Evolutionary conservation across 306 rosid genomes (phyloP).

Genomic region (Rosa chinensis): DNA sequence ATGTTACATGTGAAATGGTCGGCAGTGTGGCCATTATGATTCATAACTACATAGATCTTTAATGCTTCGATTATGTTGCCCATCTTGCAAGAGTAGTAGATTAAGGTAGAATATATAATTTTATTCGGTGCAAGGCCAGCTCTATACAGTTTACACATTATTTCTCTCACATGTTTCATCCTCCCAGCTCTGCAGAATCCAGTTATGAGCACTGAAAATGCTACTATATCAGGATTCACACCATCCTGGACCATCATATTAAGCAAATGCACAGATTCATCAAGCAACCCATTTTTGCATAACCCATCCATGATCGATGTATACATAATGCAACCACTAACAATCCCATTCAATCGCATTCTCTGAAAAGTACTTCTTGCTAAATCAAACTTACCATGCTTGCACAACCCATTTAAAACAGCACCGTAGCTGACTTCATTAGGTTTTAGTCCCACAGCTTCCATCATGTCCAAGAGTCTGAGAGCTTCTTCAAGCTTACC

Average conservation of each 20-base stretch:
- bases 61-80: slow-evolving; percentile 56
- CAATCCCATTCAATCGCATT: slow-evolving; percentile 48
- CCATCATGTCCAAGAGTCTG: slow-evolving; percentile 63
- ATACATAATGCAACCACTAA: slow-evolving; percentile 41
- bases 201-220: slow-evolving; percentile 74
- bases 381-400: slow-evolving; percentile 52
- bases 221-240: slow-evolving; percentile 51
- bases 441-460: slow-evolving; percentile 50
- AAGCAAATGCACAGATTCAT: slow-evolving; percentile 57
- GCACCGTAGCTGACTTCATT: slow-evolving; percentile 59
- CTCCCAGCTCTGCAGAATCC: slow-evolving; percentile 61
- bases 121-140: slow-evolving; percentile 51
- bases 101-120: slow-evolving; percentile 61
- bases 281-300: slow-evolving; percentile 61
- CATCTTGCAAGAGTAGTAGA: slow-evolving; percentile 64
- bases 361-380: slow-evolving; percentile 49
- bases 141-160: slow-evolving; percentile 61
- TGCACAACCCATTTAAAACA: slow-evolving; percentile 60
- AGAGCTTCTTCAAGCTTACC: slow-evolving; percentile 52
- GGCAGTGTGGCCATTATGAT: slow-evolving; percentile 38
- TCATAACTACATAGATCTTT: slow-evolving; percentile 60
- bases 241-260: slow-evolving; percentile 47
- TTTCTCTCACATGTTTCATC: slow-evolving; percentile 59
- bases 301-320: slow-evolving; percentile 67
- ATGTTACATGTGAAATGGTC: slow-evolving; percentile 59